Evolutionary conservation across 2,329 filamentous ascomycete genomes (phyloP).

Genomic region (Hypocrella siamensis): DNA sequence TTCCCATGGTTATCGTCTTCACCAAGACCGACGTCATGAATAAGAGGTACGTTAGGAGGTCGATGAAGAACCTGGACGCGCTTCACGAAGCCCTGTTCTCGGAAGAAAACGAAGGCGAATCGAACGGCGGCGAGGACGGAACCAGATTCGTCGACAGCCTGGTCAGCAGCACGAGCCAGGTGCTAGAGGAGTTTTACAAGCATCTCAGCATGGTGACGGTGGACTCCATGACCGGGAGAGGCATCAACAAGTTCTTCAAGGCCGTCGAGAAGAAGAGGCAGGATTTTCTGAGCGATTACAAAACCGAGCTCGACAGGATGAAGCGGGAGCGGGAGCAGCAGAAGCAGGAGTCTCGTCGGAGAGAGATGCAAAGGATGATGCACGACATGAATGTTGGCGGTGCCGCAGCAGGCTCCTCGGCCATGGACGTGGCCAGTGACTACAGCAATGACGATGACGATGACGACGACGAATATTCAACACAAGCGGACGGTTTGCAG

Average conservation of each 20-base stretch:
- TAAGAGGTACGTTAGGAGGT: slow-evolving; percentile 82
- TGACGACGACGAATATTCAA: slow-evolving; percentile 42
- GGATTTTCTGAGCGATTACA: slow-evolving; percentile 84
- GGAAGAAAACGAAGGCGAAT: slow-evolving; percentile 65
- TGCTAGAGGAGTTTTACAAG: slow-evolving; percentile 94
- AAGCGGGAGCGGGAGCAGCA: slow-evolving; percentile 59
- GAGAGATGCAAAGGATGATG: slow-evolving; percentile 87
- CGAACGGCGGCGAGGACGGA: slow-evolving; percentile 53
- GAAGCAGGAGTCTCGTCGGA: slow-evolving; percentile 56
- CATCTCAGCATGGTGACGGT: slow-evolving; percentile 88
- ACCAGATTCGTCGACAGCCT: slow-evolving; percentile 94
- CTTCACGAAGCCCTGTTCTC: slow-evolving; percentile 74
- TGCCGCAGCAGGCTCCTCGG: slow-evolving; percentile 26
- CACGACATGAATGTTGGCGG: slow-evolving; percentile 56
- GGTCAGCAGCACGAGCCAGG: slow-evolving; percentile 93
- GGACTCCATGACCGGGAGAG: slow-evolving; percentile 80
- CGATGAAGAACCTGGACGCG: slow-evolving; percentile 98
- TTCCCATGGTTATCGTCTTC: slow-evolving; percentile 97
- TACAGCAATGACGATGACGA: slow-evolving; percentile 36
- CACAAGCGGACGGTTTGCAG: slow-evolving; percentile 51
- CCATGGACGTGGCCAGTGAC: slow-evolving; percentile 40
- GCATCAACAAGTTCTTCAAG: slow-evolving; percentile 84
- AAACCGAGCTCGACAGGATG: slow-evolving; percentile 74
- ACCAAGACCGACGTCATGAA: slow-evolving; percentile 97
- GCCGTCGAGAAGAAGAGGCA: slow-evolving; percentile 74